Base-by-base conservation (phyloP, 108 stramenopile genomes). In the Skeletonema menzelii region DNA sequence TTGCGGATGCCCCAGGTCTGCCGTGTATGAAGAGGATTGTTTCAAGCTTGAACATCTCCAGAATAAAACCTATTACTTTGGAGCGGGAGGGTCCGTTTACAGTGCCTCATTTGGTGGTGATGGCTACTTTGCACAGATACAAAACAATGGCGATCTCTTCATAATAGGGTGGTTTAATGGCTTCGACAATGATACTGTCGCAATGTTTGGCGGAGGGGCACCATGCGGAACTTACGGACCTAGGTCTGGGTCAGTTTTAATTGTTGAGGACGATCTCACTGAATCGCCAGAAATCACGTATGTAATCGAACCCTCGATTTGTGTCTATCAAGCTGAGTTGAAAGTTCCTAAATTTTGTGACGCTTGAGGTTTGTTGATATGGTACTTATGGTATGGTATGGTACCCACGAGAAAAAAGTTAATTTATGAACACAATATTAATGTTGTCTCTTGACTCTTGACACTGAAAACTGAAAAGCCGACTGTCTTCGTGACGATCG, bases 11-110 rank as follows among this genome's bases (percentile, higher is more conserved):
- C 28, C 27, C 58, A 59, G 58, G 17, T 27, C 58, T 31, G 28
- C 4, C 20, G 58, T 27, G 15, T 59, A 27, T n/a, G 28, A 31
- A 59, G 27, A 27, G 27, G 27, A 59, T 59, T 31, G 58, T 22
- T 31, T 59, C 58, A 31, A 59, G 27, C 58, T 59, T 59, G 27
- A 31, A 27, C 58, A 31, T 59, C 58, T 59, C 5, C 58, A 31
- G 24, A 59, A 31, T 59, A 5, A 59, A 27, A 31, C 27, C 24
- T 27, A 59, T 27, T 59, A 59, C 58, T 59, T 27, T 24, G 58
- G 24, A 27, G 58, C 44, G 17, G 44, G 44, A 17, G 44, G 44
- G 44, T 46, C 44, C 17, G 17, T 46, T 5, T 46, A 46, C 44
- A 46, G 44, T 46, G 44, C 5, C 44, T 46, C 44, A 46, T 46